Conservation (phyloP, 805 yeast genomes). For the Lachancea quebecensis region DNA sequence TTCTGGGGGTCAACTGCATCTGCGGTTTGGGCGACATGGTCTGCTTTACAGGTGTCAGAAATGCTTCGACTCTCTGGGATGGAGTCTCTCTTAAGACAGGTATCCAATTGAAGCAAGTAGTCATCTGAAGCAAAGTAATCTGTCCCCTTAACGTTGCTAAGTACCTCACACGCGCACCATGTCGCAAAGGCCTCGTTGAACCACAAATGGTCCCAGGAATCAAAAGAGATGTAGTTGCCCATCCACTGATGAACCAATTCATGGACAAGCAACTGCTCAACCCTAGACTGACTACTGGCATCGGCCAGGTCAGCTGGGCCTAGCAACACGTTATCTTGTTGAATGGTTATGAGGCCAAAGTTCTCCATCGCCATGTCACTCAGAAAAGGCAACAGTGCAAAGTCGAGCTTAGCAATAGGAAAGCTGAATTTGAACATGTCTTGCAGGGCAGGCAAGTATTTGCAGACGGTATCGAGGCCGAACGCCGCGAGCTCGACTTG, state of each 20-base stretch:
- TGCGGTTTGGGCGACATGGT: slow-evolving; percentile 15
- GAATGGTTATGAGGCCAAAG: slow-evolving; percentile 60
- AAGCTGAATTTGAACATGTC: slow-evolving; percentile 38
- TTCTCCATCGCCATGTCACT: slow-evolving; percentile 80
- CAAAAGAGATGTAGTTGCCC: slow-evolving; percentile 62
- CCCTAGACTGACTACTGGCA: slow-evolving; percentile 25
- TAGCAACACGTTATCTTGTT: slow-evolving; percentile 43
- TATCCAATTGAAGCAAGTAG: slow-evolving; percentile 19
- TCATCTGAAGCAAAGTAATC: slow-evolving; percentile 21
- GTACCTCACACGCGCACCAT: slow-evolving; percentile 49
- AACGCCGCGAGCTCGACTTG: slow-evolving; percentile 41
- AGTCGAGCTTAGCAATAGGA: slow-evolving; percentile 60
- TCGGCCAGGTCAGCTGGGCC: slow-evolving; percentile 30
- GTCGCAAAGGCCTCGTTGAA: slow-evolving; percentile 76
- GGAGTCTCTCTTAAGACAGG: slow-evolving; percentile 15
- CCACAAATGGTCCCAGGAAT: slow-evolving; percentile 65
- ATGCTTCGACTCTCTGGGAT: slow-evolving; percentile 13
- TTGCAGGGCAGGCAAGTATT: slow-evolving; percentile 44
- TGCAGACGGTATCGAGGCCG: slow-evolving; percentile 43
- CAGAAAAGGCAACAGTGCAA: slow-evolving; percentile 62
- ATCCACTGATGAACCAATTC: slow-evolving; percentile 78
- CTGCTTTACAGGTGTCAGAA: slow-evolving; percentile 11
- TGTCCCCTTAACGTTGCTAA: slow-evolving; percentile 28
- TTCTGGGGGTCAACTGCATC: slow-evolving; percentile 28
- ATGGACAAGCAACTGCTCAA: slow-evolving; percentile 57